A percentile compares a stretch with the other conserved stretches of the same genome.
Conservation (phyloP, 345 rosid genomes). For the Hirschfeldia incana region DNA sequence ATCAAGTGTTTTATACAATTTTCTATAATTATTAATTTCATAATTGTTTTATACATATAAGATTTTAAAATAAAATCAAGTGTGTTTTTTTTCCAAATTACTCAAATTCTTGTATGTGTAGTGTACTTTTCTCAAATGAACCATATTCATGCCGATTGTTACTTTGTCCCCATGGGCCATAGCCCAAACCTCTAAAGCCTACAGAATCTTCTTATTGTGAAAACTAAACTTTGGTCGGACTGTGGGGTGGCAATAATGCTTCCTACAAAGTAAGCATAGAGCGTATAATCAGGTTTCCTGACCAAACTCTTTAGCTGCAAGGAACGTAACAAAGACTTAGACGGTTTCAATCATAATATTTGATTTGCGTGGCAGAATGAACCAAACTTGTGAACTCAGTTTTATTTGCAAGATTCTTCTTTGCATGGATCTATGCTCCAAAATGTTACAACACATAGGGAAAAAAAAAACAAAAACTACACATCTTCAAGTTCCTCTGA, state of each 20-base stretch:
- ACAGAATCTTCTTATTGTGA: background rate
- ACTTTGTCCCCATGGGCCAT: background rate
- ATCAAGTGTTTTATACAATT: background rate
- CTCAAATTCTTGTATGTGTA: background rate
- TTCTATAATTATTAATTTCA: background rate
- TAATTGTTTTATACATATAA: background rate
- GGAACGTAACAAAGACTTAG: background rate
- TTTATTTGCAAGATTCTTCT: no score
- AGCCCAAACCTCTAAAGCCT: background rate
- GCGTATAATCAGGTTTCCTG: background rate
- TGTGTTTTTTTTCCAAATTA: background rate
- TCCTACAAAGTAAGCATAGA: background rate
- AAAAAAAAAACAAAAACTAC: background rate
- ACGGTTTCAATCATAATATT: background rate
- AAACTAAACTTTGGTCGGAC: background rate
- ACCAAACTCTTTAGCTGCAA: background rate
- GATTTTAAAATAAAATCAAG: background rate
- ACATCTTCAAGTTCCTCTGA: constrained; percentile 43
- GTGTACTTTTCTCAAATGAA: background rate
- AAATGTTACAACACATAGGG: background rate
- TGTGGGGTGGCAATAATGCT: background rate
- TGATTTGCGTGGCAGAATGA: background rate
- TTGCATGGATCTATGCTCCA: background rate
- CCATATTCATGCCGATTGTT: background rate
- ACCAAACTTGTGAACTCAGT: background rate